These are phyloP conservation scores for Microstroma glucosiphilum DNA, from an alignment of 1,284 basidiomycete species.

Conservation along the genomic window DNA sequence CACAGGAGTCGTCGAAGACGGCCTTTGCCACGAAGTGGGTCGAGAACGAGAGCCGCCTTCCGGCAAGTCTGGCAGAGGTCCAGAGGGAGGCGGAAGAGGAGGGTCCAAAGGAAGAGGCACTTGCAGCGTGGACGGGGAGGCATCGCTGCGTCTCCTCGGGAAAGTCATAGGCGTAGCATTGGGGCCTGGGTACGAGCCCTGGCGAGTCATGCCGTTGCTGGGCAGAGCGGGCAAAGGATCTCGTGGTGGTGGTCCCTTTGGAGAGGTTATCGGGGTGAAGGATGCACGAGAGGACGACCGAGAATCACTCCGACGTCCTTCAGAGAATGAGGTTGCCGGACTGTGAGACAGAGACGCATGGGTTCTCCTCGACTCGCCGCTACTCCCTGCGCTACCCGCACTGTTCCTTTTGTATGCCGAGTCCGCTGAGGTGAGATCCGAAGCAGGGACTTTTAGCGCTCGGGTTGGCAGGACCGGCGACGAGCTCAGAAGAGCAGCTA, in stretches of 20 bases:
- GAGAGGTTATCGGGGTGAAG: neutral
- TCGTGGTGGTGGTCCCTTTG: neutral
- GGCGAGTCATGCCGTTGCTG: neutral
- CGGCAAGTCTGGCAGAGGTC: neutral
- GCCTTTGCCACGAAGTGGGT: neutral
- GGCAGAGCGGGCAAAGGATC: neutral
- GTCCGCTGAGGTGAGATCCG: neutral
- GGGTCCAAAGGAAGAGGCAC: neutral
- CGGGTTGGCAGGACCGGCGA: neutral
- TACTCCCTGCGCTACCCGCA: neutral
- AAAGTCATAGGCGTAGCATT: neutral
- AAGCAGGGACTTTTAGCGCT: neutral
- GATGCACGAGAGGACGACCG: neutral
- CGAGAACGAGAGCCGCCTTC: too few relatives aligned
- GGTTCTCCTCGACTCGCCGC: neutral
- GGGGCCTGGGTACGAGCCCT: neutral
- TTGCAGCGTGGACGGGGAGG: neutral
- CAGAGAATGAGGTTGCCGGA: neutral
- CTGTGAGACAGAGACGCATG: neutral
- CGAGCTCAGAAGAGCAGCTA: neutral
- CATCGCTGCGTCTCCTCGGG: neutral
- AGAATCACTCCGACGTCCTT: neutral
- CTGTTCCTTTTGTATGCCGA: neutral
- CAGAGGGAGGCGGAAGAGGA: neutral
- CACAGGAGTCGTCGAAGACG: neutral